Conservation (phyloP, 257 asterid species). For the Mitragyna speciosa region DNA sequence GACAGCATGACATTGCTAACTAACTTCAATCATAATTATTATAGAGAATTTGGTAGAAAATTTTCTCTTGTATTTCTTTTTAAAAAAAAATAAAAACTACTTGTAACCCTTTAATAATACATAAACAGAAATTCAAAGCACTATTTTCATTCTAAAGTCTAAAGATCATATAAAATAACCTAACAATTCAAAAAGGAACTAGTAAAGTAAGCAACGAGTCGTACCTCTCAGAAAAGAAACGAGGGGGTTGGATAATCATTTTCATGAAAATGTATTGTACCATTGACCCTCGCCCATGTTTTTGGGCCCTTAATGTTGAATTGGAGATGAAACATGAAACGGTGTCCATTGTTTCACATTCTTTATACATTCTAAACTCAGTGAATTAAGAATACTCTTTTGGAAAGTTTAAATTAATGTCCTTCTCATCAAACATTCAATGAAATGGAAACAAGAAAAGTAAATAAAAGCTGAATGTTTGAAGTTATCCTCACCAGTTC, state of each 20-base stretch:
- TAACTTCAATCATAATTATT: no score
- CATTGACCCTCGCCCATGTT: no score
- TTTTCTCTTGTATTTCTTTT: no score
- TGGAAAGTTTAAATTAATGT: background rate
- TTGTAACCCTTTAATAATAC: background rate
- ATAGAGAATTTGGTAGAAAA: background rate
- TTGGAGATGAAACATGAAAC: background rate
- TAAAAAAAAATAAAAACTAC: background rate
- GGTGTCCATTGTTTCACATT: background rate
- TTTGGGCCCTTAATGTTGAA: background rate
- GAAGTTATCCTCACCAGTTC: no score
- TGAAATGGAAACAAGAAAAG: background rate
- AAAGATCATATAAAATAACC: no score
- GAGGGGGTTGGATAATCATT: no score
- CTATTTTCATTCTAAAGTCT: no score
- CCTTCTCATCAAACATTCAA: background rate
- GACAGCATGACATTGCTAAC: background rate
- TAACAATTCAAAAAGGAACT: no score
- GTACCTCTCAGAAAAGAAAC: no score
- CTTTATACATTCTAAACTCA: background rate
- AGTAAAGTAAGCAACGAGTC: no score
- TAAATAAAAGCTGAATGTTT: background rate
- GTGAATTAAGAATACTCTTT: background rate
- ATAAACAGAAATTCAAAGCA: no score
- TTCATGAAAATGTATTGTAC: no score